These are phyloP conservation scores for Clonostachys rosea DNA, from an alignment of 2,329 filamentous ascomycete species.

Conservation along the genomic window DNA sequence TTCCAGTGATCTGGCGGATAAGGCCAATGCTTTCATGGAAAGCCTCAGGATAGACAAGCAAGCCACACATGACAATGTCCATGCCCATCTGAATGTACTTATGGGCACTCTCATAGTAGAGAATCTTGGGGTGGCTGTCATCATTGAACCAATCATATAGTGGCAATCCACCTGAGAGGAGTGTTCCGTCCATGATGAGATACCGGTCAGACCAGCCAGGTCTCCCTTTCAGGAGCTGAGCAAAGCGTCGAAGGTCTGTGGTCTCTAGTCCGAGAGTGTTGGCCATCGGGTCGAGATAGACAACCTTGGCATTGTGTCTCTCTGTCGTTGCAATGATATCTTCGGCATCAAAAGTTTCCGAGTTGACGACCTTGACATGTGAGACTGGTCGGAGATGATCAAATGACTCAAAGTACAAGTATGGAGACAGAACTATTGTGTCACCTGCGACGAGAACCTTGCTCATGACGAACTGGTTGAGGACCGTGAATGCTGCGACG, in stretches of 20 bases:
- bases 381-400: conserved; percentile 1
- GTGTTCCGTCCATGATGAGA: conserved; percentile 2
- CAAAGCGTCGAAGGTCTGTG: conserved; percentile 1
- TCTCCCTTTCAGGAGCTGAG: neutral
- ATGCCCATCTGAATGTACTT: conserved; percentile 6
- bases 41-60: conserved; percentile 3
- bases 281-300: conserved; percentile 4
- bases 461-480: conserved; percentile 3
- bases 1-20: conserved; percentile 3
- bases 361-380: conserved; percentile 2
- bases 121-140: conserved; percentile 1
- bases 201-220: conserved; percentile 1
- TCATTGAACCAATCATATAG: conserved; percentile 2
- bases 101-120: conserved; percentile 4
- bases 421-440: conserved; percentile 4
- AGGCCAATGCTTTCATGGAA: conserved; percentile 2
- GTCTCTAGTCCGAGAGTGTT: conserved; percentile 4
- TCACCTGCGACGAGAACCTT: conserved; percentile 1
- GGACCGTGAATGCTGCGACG: conserved; percentile 3
- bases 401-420: conserved; percentile 4
- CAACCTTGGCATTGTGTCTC: conserved; percentile 3
- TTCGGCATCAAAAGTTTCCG: conserved; percentile 2
- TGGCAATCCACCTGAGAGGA: conserved; percentile 2
- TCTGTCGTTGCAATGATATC: conserved; percentile 2
- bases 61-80: conserved; percentile 5